Evolutionary conservation across 768 basidiomycete species (phyloP).

Genomic region (Amanita fuliginea): DNA sequence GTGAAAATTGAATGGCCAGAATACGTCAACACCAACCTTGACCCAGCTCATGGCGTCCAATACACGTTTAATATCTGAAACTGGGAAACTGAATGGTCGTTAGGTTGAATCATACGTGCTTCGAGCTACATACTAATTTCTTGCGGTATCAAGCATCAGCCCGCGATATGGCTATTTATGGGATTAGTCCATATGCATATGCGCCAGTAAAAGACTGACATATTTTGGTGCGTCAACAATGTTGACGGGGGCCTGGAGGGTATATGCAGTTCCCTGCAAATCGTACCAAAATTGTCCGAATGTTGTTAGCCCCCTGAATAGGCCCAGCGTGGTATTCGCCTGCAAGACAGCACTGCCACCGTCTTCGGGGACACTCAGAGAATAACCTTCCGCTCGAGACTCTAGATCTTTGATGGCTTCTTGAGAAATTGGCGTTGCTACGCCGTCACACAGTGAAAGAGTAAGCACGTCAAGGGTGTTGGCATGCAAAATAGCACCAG

Average conservation of each 20-base stretch:
- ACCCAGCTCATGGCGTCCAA: slow-evolving; percentile 73
- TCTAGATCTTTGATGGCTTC: slow-evolving; percentile 41
- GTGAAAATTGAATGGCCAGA: neutral
- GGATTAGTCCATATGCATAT: neutral
- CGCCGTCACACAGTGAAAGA: slow-evolving; percentile 26
- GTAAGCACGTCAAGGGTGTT: slow-evolving; percentile 31
- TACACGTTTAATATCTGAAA: slow-evolving; percentile 52
- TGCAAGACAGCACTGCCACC: slow-evolving; percentile 42
- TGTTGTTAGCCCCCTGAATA: slow-evolving; percentile 66
- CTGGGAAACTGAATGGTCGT: slow-evolving; percentile 37
- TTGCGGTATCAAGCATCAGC: slow-evolving; percentile 69
- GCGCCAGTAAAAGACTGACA: slow-evolving; percentile 25
- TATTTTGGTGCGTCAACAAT: slow-evolving; percentile 58
- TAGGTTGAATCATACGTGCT: neutral
- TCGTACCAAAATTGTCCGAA: slow-evolving; percentile 65
- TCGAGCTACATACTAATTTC: slow-evolving; percentile 46
- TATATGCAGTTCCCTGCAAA: slow-evolving; percentile 38
- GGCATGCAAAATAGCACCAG: slow-evolving; percentile 26
- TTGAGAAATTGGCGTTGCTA: slow-evolving; percentile 36
- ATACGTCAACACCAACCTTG: slow-evolving; percentile 38
- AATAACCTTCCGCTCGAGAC: slow-evolving; percentile 52
- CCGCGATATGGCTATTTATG: slow-evolving; percentile 54
- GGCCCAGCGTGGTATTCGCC: slow-evolving; percentile 56
- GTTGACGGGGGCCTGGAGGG: slow-evolving; percentile 41
- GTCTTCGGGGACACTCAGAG: slow-evolving; percentile 41